A percentile compares a stretch with the other conserved stretches of the same genome.
These are phyloP conservation scores for Hyaloperonospora brassicae DNA, from an alignment of 352 stramenopile species.

Conservation along the genomic window DNA sequence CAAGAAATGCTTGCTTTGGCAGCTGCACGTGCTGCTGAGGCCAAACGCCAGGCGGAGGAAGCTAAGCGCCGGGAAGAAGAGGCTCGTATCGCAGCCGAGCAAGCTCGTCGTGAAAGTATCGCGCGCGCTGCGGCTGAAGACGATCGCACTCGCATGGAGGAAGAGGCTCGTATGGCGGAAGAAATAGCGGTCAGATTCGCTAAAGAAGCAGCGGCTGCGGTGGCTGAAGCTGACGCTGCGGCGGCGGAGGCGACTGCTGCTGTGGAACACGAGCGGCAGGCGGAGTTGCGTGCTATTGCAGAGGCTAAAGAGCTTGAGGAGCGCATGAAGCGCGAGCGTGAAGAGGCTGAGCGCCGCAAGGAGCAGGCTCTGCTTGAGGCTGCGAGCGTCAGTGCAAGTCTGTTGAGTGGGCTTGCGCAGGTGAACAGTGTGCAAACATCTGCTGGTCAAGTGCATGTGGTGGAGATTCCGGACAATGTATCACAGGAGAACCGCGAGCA, in stretches of 20 bases:
- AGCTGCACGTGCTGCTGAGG: slow-evolving; percentile 63
- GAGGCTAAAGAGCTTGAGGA: slow-evolving; percentile 72
- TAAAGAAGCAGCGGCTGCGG: slow-evolving; percentile 50
- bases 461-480: slow-evolving; percentile 75
- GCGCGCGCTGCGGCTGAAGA: slow-evolving; percentile 48
- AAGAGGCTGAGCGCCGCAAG: slow-evolving; percentile 58
- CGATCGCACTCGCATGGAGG: slow-evolving; percentile 73
- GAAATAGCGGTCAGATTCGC: slow-evolving; percentile 64
- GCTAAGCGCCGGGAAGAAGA: slow-evolving; percentile 78
- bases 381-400: slow-evolving; percentile 64
- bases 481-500: slow-evolving; percentile 84
- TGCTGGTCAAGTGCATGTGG: slow-evolving; percentile 66
- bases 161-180: slow-evolving; percentile 60
- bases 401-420: slow-evolving; percentile 69
- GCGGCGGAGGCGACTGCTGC: slow-evolving; percentile 69
- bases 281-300: slow-evolving; percentile 70
- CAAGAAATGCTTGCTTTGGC: slow-evolving; percentile 76
- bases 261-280: slow-evolving; percentile 73
- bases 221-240: slow-evolving; percentile 50
- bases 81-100: slow-evolving; percentile 47
- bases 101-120: slow-evolving; percentile 68
- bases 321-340: slow-evolving; percentile 42
- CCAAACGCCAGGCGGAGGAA: slow-evolving; percentile 66
- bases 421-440: slow-evolving; percentile 67
- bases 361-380: slow-evolving; percentile 53